Conservation (phyloP, 768 basidiomycete species). For the Termitomyces sp. region DNA sequence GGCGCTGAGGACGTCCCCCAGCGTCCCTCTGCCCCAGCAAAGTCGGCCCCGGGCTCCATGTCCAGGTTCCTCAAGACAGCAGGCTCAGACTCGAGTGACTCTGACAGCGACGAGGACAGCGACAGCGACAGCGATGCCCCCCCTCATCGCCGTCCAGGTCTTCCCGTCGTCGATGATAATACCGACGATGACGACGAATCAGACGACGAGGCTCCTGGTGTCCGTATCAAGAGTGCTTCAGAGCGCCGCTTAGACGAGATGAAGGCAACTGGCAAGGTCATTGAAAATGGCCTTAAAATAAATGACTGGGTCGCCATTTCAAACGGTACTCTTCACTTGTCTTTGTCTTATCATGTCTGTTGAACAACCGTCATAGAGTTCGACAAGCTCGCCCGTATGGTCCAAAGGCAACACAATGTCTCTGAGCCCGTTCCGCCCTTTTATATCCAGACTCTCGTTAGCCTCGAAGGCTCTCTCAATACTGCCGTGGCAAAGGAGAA, state of each 20-base stretch:
- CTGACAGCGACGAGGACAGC: slow-evolving; percentile 50
- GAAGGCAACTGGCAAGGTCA: slow-evolving; percentile 84
- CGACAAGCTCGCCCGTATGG: slow-evolving; percentile 90
- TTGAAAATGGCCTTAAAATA: slow-evolving; percentile 93
- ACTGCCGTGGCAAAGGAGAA: slow-evolving; percentile 79
- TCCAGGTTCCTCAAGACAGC: slow-evolving; percentile 71
- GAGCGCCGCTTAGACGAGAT: slow-evolving; percentile 93
- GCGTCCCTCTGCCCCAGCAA: slow-evolving; percentile 39
- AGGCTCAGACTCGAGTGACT: slow-evolving; percentile 54
- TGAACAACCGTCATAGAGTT: slow-evolving; percentile 55
- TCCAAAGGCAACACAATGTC: slow-evolving; percentile 80
- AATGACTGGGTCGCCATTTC: slow-evolving; percentile 96
- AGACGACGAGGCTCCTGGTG: slow-evolving; percentile 66
- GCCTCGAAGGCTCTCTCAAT: slow-evolving; percentile 73
- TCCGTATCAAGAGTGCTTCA: slow-evolving; percentile 81
- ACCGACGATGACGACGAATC: slow-evolving; percentile 32
- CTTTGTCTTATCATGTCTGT: not conserved
- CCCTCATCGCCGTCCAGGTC: slow-evolving; percentile 24
- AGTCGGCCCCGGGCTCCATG: slow-evolving; percentile 46
- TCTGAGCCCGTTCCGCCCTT: slow-evolving; percentile 86
- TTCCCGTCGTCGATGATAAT: slow-evolving; percentile 29
- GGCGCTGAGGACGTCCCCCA: slow-evolving; percentile 60
- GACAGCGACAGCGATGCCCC: slow-evolving; percentile 45
- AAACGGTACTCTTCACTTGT: slow-evolving; percentile 45
- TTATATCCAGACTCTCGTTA: slow-evolving; percentile 68